Conservation (phyloP, 202 grass and related monocot genomes). For the Elaeis oleifera region DNA sequence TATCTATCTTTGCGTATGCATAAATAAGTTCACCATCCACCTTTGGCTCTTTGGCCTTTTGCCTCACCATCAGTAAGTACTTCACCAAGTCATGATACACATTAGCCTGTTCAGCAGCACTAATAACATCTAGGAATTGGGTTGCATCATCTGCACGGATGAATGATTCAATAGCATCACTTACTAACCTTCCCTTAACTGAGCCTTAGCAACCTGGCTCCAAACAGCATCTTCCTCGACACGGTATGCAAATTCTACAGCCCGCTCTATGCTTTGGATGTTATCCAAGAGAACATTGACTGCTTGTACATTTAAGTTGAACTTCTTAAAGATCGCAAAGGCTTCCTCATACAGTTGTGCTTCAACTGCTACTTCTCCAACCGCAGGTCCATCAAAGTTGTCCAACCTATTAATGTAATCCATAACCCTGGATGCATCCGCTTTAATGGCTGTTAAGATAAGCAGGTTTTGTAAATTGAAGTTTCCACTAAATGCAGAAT, state of each 20-base stretch:
- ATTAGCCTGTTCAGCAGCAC: constrained; percentile 74
- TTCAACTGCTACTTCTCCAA: constrained; percentile 93
- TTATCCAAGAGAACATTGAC: constrained; percentile 91
- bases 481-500: constrained; percentile 91
- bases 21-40: constrained; percentile 92
- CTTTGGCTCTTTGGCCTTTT: constrained; percentile 83
- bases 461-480: constrained; percentile 94
- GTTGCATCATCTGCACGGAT: constrained; percentile 88
- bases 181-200: constrained; percentile 83
- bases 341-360: constrained; percentile 88
- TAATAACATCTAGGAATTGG: constrained; percentile 90
- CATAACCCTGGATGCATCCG: constrained; percentile 86
- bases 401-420: constrained; percentile 91
- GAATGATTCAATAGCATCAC: constrained; percentile 93
- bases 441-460: constrained; percentile 93
- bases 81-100: constrained; percentile 85
- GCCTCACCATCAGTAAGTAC: constrained; percentile 90
- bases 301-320: constrained; percentile 93
- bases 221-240: constrained; percentile 97
- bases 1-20: constrained; percentile 89
- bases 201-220: constrained; percentile 91
- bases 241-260: constrained; percentile 90
- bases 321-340: constrained; percentile 97
- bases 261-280: constrained; percentile 81
- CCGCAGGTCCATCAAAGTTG: constrained; percentile 96